Conservation (phyloP, 2,329 filamentous ascomycete species). For the Penicillium sclerotiorum region DNA sequence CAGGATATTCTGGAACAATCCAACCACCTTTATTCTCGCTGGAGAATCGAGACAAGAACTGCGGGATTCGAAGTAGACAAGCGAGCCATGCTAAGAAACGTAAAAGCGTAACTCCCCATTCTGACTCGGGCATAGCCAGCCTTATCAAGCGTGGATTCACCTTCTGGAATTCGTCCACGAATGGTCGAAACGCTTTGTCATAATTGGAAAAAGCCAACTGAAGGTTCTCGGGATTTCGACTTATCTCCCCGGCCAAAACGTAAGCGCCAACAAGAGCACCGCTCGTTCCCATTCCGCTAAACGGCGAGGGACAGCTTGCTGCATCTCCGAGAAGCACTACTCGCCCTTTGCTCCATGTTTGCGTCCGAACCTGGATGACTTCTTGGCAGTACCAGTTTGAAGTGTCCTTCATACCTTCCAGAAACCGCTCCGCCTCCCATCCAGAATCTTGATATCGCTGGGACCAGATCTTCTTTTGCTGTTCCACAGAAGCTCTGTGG, state of each 20-base stretch:
- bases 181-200: slow-evolving; percentile 26
- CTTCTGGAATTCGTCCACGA: slow-evolving; percentile 25
- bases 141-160: slow-evolving; percentile 15
- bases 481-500: slow-evolving; percentile 14
- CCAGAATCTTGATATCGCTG: slow-evolving; percentile 39
- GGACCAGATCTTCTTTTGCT: slow-evolving; percentile 32
- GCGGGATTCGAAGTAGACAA: slow-evolving; percentile 22
- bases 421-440: slow-evolving; percentile 39
- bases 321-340: slow-evolving; percentile 48
- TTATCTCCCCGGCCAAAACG: slow-evolving; percentile 56
- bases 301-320: slow-evolving; percentile 38
- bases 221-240: slow-evolving; percentile 23
- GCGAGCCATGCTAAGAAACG: slow-evolving; percentile 12
- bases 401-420: slow-evolving; percentile 42
- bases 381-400: slow-evolving; percentile 51
- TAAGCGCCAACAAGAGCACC: slow-evolving; percentile 51
- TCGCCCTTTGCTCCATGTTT: slow-evolving; percentile 29
- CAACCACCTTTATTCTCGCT: slow-evolving; percentile 21
- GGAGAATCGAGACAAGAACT: slow-evolving; percentile 19
- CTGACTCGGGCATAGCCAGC: slow-evolving; percentile 17
- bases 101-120: slow-evolving; percentile 24
- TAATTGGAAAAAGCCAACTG: slow-evolving; percentile 25
- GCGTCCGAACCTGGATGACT: slow-evolving; percentile 35
- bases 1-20: slow-evolving; percentile 25
- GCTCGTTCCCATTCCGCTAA: slow-evolving; percentile 41